Conservation (phyloP, 345 rosid species). For the Melastoma malabathricum region DNA sequence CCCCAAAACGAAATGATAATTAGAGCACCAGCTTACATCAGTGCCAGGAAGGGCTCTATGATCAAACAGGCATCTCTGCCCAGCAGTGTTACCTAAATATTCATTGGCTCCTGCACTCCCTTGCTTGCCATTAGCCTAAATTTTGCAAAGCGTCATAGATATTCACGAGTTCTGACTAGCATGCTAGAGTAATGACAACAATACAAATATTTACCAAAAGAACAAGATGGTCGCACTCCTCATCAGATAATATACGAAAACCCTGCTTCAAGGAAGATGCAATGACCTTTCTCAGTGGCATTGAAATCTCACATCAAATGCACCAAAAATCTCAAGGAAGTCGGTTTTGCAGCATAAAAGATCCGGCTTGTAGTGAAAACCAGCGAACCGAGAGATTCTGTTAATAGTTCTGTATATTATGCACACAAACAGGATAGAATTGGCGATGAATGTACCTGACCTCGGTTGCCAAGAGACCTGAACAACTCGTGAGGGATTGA, state of each 20-base stretch:
- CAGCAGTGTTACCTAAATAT: constrained; percentile 14
- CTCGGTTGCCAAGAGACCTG: constrained; percentile 89
- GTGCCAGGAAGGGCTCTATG: constrained; percentile 12
- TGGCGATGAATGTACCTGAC: constrained; percentile 52
- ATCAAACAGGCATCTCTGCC: constrained; percentile 19
- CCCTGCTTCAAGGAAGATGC: constrained; percentile 30
- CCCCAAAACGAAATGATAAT: too few species aligned
- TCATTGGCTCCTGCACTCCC: constrained; percentile 9
- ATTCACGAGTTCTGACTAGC: constrained; percentile 1
- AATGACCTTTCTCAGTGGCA: background rate
- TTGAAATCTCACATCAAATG: background rate
- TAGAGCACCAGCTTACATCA: too few species aligned
- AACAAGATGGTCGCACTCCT: constrained; percentile 70
- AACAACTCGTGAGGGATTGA: constrained; percentile 53
- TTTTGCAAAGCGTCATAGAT: constrained; percentile 6
- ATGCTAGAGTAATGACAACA: background rate
- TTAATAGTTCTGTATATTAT: background rate
- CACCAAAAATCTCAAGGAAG: background rate
- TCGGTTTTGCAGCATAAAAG: background rate
- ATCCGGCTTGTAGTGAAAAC: background rate
- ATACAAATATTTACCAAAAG: constrained; percentile 34
- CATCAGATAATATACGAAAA: constrained; percentile 52
- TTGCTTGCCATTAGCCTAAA: constrained; percentile 23
- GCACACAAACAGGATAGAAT: background rate
- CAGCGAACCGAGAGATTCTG: background rate